Evolutionary conservation across 768 basidiomycete genomes (phyloP).

Genomic region (Collybia nuda): DNA sequence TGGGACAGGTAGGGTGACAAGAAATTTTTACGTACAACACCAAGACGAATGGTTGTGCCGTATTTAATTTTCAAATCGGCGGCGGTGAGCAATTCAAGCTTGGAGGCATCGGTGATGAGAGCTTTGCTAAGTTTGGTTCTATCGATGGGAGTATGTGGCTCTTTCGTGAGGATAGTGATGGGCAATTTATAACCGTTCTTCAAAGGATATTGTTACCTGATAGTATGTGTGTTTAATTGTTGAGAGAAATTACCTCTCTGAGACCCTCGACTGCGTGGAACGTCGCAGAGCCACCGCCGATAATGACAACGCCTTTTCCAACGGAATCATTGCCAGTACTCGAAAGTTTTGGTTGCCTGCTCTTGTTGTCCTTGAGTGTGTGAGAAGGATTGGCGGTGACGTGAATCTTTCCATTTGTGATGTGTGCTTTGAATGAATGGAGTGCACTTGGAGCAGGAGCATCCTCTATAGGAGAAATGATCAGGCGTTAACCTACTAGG

Average conservation of each 20-base stretch:
- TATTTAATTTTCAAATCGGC: slow-evolving; percentile 79
- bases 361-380: slow-evolving; percentile 66
- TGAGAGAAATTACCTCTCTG: slow-evolving; percentile 54
- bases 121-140: slow-evolving; percentile 91
- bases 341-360: slow-evolving; percentile 58
- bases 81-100: slow-evolving; percentile 70
- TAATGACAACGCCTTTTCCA: slow-evolving; percentile 72
- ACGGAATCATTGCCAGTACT: slow-evolving; percentile 43
- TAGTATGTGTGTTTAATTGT: no score
- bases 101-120: slow-evolving; percentile 74
- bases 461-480: slow-evolving; percentile 58
- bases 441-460: slow-evolving; percentile 81
- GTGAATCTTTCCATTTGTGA: slow-evolving; percentile 71
- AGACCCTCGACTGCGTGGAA: slow-evolving; percentile 79
- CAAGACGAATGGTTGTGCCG: slow-evolving; percentile 62
- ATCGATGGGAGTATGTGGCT: slow-evolving; percentile 81
- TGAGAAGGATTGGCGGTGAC: slow-evolving; percentile 69
- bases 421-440: slow-evolving; percentile 71
- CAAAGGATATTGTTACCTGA: background rate
- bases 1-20: slow-evolving; percentile 1
- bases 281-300: slow-evolving; percentile 84
- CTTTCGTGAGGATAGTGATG: slow-evolving; percentile 80
- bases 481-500: background rate
- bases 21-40: slow-evolving; percentile 39
- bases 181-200: slow-evolving; percentile 78